Evolutionary conservation across 2,329 filamentous ascomycete species (phyloP).

Genomic region (Elsinoe arachidis): DNA sequence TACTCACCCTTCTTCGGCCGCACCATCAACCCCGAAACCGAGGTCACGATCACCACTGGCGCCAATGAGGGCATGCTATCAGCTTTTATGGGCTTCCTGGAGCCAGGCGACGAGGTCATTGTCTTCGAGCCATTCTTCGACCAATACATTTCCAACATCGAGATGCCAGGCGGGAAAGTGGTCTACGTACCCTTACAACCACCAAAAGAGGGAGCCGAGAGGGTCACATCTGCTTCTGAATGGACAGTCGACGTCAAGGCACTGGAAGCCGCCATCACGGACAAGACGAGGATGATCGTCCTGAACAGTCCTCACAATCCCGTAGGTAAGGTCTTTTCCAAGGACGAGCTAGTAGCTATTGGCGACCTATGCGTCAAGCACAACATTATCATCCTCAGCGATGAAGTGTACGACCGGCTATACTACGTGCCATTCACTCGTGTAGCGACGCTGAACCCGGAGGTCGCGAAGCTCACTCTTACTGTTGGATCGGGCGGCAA

Average conservation of each 20-base stretch:
- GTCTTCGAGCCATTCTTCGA: constrained; percentile 99
- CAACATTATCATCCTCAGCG: constrained; percentile 69
- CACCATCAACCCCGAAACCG: constrained; percentile 74
- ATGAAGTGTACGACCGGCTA: constrained; percentile 76
- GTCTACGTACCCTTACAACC: constrained; percentile 94
- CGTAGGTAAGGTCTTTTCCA: constrained; percentile 89
- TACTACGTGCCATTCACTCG: constrained; percentile 94
- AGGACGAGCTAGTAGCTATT: constrained; percentile 72
- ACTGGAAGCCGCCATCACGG: constrained; percentile 71
- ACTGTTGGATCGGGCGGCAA: constrained; percentile 96
- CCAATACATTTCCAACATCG: constrained; percentile 97
- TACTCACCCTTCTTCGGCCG: constrained; percentile 86
- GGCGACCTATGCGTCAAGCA: constrained; percentile 85
- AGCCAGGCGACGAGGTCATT: constrained; percentile 91
- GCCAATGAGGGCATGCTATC: constrained; percentile 92
- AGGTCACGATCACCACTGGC: constrained; percentile 89
- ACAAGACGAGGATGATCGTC: constrained; percentile 93
- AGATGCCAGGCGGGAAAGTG: constrained; percentile 93
- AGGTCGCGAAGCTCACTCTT: constrained; percentile 77
- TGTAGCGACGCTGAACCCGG: constrained; percentile 80
- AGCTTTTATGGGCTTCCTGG: constrained; percentile 96
- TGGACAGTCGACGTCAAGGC: constrained; percentile 82
- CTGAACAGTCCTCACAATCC: constrained; percentile 87
- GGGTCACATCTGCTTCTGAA: constrained; percentile 75
- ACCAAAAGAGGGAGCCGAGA: constrained; percentile 66